Evolutionary conservation across 257 asterid genomes (phyloP).

Genomic region (Scutellaria galericulata): DNA sequence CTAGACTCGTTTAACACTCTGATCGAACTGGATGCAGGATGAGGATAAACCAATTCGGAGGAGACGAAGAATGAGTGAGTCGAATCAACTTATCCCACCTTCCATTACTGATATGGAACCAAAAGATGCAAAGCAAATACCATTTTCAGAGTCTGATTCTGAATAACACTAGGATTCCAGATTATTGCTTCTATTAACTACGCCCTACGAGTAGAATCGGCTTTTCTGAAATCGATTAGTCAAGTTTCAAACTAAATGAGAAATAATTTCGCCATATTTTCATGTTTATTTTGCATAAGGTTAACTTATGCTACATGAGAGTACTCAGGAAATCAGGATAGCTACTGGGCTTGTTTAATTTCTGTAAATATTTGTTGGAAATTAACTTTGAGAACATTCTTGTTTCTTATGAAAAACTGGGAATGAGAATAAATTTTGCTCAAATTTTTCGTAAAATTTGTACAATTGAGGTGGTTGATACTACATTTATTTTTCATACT

Average conservation of each 20-base stretch:
- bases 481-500: too few relatives aligned
- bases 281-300: not conserved
- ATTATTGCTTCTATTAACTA: not conserved
- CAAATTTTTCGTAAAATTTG: too few relatives aligned
- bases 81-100: constrained; percentile 68
- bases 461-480: too few relatives aligned
- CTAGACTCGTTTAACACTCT: not conserved
- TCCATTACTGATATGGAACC: constrained; percentile 77
- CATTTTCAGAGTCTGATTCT: constrained; percentile 73
- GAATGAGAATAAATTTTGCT: too few relatives aligned
- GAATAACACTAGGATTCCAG: constrained; percentile 44
- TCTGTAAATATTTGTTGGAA: too few relatives aligned
- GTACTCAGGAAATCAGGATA: too few relatives aligned
- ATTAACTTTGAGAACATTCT: too few relatives aligned
- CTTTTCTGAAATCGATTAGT: not conserved
- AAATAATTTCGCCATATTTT: not conserved
- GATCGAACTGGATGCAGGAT: constrained; percentile 46
- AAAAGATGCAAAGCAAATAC: constrained; percentile 58
- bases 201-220: not conserved
- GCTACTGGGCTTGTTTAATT: too few relatives aligned
- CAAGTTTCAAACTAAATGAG: not conserved
- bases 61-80: constrained; percentile 46
- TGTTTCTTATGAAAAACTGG: too few relatives aligned
- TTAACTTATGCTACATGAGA: too few relatives aligned
- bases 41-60: constrained; percentile 42